These are phyloP conservation scores for Cystoderma amianthinum DNA, from an alignment of 768 basidiomycete species.

Conservation along the genomic window DNA sequence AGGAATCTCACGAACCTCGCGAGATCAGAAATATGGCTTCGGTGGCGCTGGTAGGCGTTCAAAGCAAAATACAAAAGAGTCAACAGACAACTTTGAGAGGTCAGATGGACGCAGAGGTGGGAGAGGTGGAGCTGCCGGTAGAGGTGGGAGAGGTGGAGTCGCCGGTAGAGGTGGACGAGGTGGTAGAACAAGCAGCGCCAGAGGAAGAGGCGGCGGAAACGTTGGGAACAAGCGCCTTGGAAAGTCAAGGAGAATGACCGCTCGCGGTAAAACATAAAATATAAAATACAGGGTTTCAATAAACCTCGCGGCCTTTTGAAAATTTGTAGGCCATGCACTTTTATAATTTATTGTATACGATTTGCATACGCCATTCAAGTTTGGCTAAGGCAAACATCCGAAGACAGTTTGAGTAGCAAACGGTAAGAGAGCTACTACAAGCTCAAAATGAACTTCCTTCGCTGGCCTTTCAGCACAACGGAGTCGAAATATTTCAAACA, in stretches of 20 bases:
- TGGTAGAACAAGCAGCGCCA: conserved; percentile 18
- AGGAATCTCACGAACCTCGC: conserved; percentile 46
- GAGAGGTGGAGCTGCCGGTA: too few relatives aligned
- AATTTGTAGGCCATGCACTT: background rate
- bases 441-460: too few relatives aligned
- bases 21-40: conserved; percentile 81
- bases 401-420: too few relatives aligned
- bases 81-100: conserved; percentile 68
- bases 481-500: too few relatives aligned
- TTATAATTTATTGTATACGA: background rate
- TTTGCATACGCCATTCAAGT: background rate
- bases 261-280: conserved; percentile 19
- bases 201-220: conserved; percentile 10
- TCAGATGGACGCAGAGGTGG: conserved; percentile 25
- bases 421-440: too few relatives aligned
- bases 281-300: background rate
- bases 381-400: background rate
- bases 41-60: conserved; percentile 61
- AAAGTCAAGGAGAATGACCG: conserved; percentile 47
- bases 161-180: conserved; percentile 25
- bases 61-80: conserved; percentile 79
- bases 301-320: background rate
- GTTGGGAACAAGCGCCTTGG: conserved; percentile 46
- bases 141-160: conserved; percentile 17
- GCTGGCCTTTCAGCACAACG: too few relatives aligned